A percentile compares a stretch with the other conserved stretches of the same genome.
Conservation (phyloP, 345 rosid genomes). For the Arabidopsis arenosa region DNA sequence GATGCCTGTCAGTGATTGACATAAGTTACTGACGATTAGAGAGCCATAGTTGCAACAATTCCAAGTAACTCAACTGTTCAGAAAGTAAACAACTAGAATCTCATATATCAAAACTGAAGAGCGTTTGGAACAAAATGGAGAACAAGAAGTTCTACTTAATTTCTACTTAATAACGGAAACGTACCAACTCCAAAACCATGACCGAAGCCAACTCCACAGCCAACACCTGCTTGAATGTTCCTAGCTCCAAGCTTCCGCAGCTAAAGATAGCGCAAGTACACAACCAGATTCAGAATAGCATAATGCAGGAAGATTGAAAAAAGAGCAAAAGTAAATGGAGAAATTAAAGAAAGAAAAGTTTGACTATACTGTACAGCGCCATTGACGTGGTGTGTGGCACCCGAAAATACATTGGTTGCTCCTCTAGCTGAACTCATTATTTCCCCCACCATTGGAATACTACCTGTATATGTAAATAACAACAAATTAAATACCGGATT, state of each 20-base stretch:
- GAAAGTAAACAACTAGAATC: not conserved
- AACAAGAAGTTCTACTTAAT: not conserved
- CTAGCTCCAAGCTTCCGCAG: constrained; percentile 46
- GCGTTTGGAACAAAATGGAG: not conserved
- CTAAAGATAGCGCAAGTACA: constrained; percentile 30
- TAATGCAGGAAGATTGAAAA: not conserved
- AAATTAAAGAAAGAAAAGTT: not conserved
- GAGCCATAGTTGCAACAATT: not conserved
- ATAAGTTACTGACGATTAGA: not conserved
- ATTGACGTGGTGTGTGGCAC: constrained; percentile 75
- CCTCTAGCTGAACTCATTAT: constrained; percentile 95
- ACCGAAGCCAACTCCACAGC: constrained; percentile 50
- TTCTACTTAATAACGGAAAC: not conserved
- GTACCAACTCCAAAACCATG: constrained; percentile 51
- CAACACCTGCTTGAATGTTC: constrained; percentile 43
- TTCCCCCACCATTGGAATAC: constrained; percentile 80
- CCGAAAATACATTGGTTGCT: constrained; percentile 87
- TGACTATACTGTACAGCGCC: constrained; percentile 56
- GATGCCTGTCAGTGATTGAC: constrained; percentile 58
- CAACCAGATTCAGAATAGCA: constrained; percentile 33
- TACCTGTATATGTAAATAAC: constrained; percentile 50
- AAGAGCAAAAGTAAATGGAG: not conserved
- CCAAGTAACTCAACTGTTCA: constrained; percentile 12
- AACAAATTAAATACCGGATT: constrained; percentile 8
- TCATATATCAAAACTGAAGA: not conserved